phyloP scores from a whole-genome alignment of 2,329 filamentous ascomycete species.

The Coniochaeta sp. region DNA sequence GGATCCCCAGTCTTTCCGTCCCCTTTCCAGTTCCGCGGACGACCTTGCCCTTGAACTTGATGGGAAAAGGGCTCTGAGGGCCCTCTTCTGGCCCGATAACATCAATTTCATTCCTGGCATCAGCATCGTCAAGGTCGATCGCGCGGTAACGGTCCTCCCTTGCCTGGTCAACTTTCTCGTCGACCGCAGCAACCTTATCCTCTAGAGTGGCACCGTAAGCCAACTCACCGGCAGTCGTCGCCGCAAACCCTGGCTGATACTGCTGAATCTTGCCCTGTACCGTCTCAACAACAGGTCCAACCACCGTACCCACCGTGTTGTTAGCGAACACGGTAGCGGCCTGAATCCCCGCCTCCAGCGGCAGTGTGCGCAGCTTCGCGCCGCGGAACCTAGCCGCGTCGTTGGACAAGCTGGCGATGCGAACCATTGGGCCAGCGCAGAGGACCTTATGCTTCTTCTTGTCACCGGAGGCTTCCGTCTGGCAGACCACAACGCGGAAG shows the following conservation, averaged over 20 bases:
- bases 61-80: conserved; percentile 43
- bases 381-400: conserved; percentile 55
- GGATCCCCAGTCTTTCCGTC: conserved; percentile 32
- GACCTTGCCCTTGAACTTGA: conserved; percentile 42
- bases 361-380: conserved; percentile 56
- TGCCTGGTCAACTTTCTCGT: conserved; percentile 20
- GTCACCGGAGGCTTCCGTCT: conserved; percentile 22
- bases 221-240: conserved; percentile 32
- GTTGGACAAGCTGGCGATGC: conserved; percentile 58
- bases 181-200: neutral
- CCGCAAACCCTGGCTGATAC: conserved; percentile 24
- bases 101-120: conserved; percentile 17
- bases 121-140: conserved; percentile 18
- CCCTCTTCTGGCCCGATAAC: conserved; percentile 42
- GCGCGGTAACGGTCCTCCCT: conserved; percentile 27
- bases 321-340: conserved; percentile 42
- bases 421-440: conserved; percentile 60
- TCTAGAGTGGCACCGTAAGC: conserved; percentile 20
- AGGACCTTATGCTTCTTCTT: conserved; percentile 46
- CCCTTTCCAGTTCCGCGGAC: conserved; percentile 34
- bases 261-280: conserved; percentile 33
- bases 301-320: conserved; percentile 34
- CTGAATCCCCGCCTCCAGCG: conserved; percentile 57
- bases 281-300: conserved; percentile 30
- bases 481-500: conserved; percentile 57